Base-by-base conservation (phyloP, 2,329 filamentous ascomycete species). In the Aspergillus oerlinghausenensis region DNA sequence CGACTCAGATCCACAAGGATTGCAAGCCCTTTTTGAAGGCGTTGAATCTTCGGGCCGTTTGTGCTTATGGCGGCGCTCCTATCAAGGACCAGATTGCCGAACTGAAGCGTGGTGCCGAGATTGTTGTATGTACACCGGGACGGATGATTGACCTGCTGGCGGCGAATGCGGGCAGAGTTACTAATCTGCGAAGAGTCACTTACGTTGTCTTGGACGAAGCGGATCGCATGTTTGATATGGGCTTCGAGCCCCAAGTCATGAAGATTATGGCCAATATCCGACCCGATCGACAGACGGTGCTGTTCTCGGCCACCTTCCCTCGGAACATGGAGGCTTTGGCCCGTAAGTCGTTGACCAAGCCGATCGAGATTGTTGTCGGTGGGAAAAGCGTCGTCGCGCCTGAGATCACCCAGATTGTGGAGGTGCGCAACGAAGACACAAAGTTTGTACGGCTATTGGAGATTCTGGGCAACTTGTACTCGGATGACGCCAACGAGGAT, bases 181-280 rank as follows among this genome's bases (percentile, higher is more conserved):
- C 93, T 11, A 97, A 95, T 68, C 80, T 99, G 55, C 86, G 84
- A 64, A 84, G 94, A 61, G 90, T 96, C 11, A 94, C 91, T 0
- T 99, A 97, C 71, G 86, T 97, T 25, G 94, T 99, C 10, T 84
- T 99, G 42, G 94, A 99, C 70, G 94, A 99, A 76, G 94, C 94
- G 50, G 94, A 99, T 75, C 88, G 94, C 60, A 97, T 99, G 94
- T 97, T 97, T 71, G 94, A 99, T 73, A 97, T 99, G 94, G 94
- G 94, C 14, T 99, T 99, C 69, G 93, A 96, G 75, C 93, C 94
- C 2, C 94, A 99, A 73, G 92, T 99, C 54, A 94, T 94, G 85
- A 97, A 96, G 74, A 94, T 99, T 57, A 87, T 97, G 70, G 86
- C 86, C 63, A 96, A 94, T 67, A 89, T 96, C 71, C 88, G 94